phyloP scores from a whole-genome alignment of 139 green algal genomes.

The Gonium pectorale region DNA sequence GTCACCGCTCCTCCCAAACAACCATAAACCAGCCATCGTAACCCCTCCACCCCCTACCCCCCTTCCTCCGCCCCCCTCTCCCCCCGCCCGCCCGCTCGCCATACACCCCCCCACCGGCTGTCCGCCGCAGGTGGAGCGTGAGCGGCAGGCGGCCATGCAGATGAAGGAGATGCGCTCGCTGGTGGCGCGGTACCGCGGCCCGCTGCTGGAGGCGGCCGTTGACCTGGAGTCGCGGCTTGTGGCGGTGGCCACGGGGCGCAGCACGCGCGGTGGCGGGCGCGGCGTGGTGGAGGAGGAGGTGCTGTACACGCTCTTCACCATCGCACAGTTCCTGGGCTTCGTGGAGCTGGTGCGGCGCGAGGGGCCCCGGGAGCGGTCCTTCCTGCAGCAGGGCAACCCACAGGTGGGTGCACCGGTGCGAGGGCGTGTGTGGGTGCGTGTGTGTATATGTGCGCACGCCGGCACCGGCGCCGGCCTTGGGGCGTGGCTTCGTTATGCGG shows the following conservation, averaged over 20 bases:
- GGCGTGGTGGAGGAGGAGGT: conserved; percentile 39
- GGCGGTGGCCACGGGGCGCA: conserved; percentile 64
- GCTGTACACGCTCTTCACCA: conserved; percentile 31
- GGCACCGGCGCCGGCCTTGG: too few species aligned
- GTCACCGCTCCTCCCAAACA: too few species aligned
- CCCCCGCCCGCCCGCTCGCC: background rate
- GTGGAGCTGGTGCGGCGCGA: conserved; percentile 78
- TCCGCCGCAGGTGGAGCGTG: conserved; percentile 23
- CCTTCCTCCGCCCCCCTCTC: background rate
- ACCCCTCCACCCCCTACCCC: background rate
- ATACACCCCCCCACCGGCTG: background rate
- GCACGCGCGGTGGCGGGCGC: background rate
- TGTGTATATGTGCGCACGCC: too few species aligned
- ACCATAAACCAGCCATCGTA: background rate
- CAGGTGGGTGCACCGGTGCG: conserved; percentile 38
- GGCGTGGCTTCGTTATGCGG: too few species aligned
- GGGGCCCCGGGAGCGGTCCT: conserved; percentile 71
- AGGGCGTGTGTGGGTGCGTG: too few species aligned
- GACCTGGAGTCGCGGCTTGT: conserved; percentile 80
- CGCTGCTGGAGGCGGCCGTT: conserved; percentile 75
- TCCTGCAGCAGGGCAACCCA: conserved; percentile 60
- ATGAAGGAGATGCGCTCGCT: conserved; percentile 22
- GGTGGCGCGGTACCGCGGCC: conserved; percentile 56
- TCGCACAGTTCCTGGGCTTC: conserved; percentile 77
- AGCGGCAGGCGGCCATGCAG: conserved; percentile 22